Percentiles rank a stretch among this genome's conserved stretches.
Conservation (phyloP, 805 yeast species). For the Starmerella stellata region DNA sequence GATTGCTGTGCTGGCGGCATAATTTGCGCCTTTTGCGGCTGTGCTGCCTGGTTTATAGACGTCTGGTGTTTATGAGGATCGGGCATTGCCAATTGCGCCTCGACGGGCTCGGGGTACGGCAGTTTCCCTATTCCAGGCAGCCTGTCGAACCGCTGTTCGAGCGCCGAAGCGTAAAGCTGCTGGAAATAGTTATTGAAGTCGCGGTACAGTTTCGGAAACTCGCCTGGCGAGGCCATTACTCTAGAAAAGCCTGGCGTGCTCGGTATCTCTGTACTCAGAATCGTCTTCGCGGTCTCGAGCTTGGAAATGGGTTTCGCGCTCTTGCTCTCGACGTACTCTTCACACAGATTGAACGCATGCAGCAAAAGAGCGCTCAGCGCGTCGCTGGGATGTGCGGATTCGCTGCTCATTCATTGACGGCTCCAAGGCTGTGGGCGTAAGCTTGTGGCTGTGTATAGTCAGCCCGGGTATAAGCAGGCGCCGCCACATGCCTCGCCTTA, state of each 20-base stretch:
- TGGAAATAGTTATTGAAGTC: conserved; percentile 3
- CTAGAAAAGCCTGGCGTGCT: conserved; percentile 5
- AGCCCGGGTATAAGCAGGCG: no score
- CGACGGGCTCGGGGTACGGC: background rate
- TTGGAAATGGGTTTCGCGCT: background rate
- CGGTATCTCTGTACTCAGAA: conserved; percentile 9
- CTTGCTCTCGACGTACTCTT: conserved; percentile 5
- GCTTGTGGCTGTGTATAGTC: no score
- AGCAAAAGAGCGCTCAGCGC: conserved; percentile 4
- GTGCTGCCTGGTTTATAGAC: background rate
- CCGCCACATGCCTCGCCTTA: no score
- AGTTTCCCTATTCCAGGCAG: conserved; percentile 1
- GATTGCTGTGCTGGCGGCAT: background rate
- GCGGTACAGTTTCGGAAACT: conserved; percentile 6
- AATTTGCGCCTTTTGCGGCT: background rate
- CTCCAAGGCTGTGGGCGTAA: no score
- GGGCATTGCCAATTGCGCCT: background rate
- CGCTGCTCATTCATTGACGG: conserved; percentile 1
- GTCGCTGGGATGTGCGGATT: background rate
- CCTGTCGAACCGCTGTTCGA: conserved; percentile 12
- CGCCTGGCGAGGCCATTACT: conserved; percentile 2
- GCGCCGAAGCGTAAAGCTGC: conserved; percentile 4
- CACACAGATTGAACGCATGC: conserved; percentile 8
- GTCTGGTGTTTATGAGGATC: background rate
- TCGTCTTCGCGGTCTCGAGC: conserved; percentile 5